Conservation (phyloP, 106 monocot genomes). For the Chionographis japonica region DNA sequence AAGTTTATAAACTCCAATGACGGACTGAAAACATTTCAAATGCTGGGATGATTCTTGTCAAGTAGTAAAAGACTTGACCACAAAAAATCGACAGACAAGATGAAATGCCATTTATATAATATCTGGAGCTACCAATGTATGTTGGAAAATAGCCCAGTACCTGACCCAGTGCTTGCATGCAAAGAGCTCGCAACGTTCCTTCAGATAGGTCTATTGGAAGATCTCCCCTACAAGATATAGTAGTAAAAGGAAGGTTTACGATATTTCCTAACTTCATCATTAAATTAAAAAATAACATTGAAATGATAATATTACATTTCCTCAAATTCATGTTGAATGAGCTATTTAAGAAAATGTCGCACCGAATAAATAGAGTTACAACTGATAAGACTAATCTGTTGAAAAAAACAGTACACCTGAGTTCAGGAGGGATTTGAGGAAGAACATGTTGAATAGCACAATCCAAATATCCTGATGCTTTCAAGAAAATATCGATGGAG, state of each 20-base stretch:
- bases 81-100: no score
- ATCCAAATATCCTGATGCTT: conserved; percentile 79
- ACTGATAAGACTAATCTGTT: neutral
- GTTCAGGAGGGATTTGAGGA: conserved; percentile 40
- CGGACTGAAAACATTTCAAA: no score
- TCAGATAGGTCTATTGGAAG: conserved; percentile 74
- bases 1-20: no score
- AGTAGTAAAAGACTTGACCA: no score
- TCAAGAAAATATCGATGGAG: conserved; percentile 61
- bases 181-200: conserved; percentile 58
- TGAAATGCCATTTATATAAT: neutral
- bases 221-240: conserved; percentile 34
- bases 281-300: neutral
- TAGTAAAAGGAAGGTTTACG: conserved; percentile 3
- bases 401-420: conserved; percentile 32
- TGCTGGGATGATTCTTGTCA: no score
- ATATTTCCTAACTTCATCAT: neutral
- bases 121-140: neutral
- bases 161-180: conserved; percentile 83
- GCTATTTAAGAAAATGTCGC: neutral
- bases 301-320: no score
- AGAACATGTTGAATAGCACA: conserved; percentile 56
- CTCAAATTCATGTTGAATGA: conserved; percentile 6
- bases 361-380: no score
- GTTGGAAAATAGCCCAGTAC: conserved; percentile 22